phyloP scores from a whole-genome alignment of 345 rosid species.

The Gynandropsis gynandra region DNA sequence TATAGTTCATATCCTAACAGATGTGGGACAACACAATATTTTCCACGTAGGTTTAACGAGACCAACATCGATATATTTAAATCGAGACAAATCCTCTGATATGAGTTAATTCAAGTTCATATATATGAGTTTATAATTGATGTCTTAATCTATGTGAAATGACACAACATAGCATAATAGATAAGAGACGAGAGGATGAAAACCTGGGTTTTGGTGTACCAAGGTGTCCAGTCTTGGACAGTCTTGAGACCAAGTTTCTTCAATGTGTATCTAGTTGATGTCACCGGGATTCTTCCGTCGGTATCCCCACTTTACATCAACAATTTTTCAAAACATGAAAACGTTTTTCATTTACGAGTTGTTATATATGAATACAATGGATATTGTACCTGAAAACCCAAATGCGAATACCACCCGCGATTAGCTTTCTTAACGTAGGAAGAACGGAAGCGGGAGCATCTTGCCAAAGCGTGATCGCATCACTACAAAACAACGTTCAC shows the following conservation, averaged over 20 bases:
- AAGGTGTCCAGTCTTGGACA: slow-evolving; percentile 63
- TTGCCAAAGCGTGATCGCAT: slow-evolving; percentile 36
- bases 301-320: slow-evolving; percentile 58
- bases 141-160: too few species aligned
- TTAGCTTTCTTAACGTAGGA: slow-evolving; percentile 57
- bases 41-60: too few species aligned
- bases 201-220: slow-evolving; percentile 59
- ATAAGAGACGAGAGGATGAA: background rate
- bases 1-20: too few species aligned
- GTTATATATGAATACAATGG: too few species aligned
- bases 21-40: too few species aligned
- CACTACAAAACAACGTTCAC: slow-evolving; percentile 30
- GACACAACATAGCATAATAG: too few species aligned
- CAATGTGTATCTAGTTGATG: slow-evolving; percentile 57
- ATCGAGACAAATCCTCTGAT: too few species aligned
- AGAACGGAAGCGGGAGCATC: slow-evolving; percentile 67
- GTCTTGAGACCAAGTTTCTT: slow-evolving; percentile 60
- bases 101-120: too few species aligned
- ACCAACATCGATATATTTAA: too few species aligned
- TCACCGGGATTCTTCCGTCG: slow-evolving; percentile 83
- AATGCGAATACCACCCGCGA: slow-evolving; percentile 57
- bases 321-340: too few species aligned
- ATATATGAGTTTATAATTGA: too few species aligned
- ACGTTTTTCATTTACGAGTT: too few species aligned
- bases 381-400: slow-evolving; percentile 75